Evolutionary conservation across 2,329 filamentous ascomycete genomes (phyloP).

Genomic region (Lecanicillium sp.): DNA sequence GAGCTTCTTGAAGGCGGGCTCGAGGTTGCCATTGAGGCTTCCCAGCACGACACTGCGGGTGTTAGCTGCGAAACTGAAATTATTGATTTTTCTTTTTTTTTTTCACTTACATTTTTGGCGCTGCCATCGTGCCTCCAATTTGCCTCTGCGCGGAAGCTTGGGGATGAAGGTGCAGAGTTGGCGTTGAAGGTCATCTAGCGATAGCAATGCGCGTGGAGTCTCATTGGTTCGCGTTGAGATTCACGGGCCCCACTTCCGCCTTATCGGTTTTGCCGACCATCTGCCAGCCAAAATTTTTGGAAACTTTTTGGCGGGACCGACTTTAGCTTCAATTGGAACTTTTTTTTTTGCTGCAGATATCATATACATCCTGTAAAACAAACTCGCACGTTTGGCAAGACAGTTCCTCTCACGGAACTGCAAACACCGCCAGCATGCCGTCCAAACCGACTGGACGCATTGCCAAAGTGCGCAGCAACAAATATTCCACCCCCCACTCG

Average conservation of each 20-base stretch:
- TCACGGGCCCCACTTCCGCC: conserved; percentile 10
- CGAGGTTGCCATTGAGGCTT: conserved; percentile 72
- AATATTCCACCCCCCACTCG: conserved; percentile 64
- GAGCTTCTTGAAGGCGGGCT: conserved; percentile 72
- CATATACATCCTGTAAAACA: not conserved
- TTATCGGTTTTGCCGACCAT: conserved; percentile 33
- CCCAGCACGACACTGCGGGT: conserved; percentile 68
- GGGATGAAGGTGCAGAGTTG: conserved; percentile 1
- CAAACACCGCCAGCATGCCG: conserved; percentile 46
- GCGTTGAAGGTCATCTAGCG: not conserved
- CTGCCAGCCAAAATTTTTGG: conserved; percentile 26
- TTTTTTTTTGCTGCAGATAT: conserved; percentile 14
- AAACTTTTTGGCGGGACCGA: conserved; percentile 17
- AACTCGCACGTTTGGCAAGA: conserved; percentile 20
- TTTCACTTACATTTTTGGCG: conserved; percentile 45
- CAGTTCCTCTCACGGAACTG: not conserved
- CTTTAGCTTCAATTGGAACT: conserved; percentile 13
- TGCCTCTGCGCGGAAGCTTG: too few relatives aligned
- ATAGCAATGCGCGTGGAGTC: conserved; percentile 25
- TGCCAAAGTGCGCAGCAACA: conserved; percentile 62
- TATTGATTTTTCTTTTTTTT: not conserved
- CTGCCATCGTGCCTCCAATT: conserved; percentile 32
- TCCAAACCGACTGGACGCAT: conserved; percentile 60
- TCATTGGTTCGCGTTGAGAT: conserved; percentile 25
- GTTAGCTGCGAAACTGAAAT: conserved; percentile 13